Evolutionary conservation across 148 eudicot species (phyloP), one percentile per base, ranked within the genome.

Genomic region (Fagopyrum homotropicum): DNA sequence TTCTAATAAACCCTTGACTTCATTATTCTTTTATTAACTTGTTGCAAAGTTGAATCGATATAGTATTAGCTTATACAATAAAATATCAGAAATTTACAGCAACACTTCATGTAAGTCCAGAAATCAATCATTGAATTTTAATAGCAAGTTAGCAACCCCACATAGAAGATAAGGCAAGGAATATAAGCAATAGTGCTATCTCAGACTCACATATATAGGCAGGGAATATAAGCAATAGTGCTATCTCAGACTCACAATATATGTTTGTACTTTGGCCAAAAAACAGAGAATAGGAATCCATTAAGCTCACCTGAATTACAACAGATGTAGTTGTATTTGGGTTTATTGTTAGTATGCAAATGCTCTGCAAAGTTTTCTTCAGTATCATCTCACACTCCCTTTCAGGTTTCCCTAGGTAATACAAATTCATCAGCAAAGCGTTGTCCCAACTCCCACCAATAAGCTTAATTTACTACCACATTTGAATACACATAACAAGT

Each of bases 271-370:
- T 14, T 54, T 54, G n/a, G 19, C 12, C 57, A 56, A 56, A 56
- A 6, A 19, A 56, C 2, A 17, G 61, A 5, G 29, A 22, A 22
- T 56, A 56, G 19, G 30, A 56, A 56, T 56, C 19, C 29, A 56
- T n/a, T 56, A 17, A 56, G 61, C 30, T 76, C 79, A 91, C 98
- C 91, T 91, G 97, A 75, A 93, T 63, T 78, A 91, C 85, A 45
- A 93, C 74, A 59, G 97, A 82, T 40, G 98, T 93, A 56, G 97
- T 93, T 54, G 97, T 93, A 84, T 91, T 91, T 45, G 97, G 98
- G 83, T 22, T 22, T 22, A 22, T 22, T 22, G 26, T 22, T 22
- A 22, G 26, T 22, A 22, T 22, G 26, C 26, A 22, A 22, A 22
- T 22, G 26, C 26, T 22, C 26, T 22, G 26, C 26, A 22, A 22